Percentiles rank a stretch among this genome's conserved stretches.
Conservation (phyloP, 306 rosid species). For the Quercus ilex region DNA sequence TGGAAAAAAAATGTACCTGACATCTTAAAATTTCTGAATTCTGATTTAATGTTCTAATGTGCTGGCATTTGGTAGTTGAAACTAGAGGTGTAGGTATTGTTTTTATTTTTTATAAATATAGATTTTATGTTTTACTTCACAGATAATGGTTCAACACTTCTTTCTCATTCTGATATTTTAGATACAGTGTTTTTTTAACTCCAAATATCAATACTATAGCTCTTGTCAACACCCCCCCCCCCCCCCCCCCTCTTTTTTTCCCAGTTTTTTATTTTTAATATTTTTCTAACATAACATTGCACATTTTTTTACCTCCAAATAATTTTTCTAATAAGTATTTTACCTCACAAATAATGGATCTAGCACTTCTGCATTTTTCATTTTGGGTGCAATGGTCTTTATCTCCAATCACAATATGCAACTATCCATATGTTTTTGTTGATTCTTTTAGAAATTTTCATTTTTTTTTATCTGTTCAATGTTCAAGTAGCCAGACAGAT, state of each 20-base stretch:
- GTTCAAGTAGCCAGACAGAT: too few relatives aligned
- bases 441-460: background rate
- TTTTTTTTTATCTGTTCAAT: background rate
- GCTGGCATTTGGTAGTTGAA: constrained; percentile 3
- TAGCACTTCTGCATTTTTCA: background rate
- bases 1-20: background rate
- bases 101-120: background rate
- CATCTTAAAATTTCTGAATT: background rate
- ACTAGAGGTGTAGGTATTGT: background rate
- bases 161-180: background rate
- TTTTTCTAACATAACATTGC: too few relatives aligned
- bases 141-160: background rate
- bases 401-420: background rate
- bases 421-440: background rate
- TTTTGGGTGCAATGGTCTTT: background rate
- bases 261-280: background rate
- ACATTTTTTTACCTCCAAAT: background rate
- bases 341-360: background rate
- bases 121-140: background rate
- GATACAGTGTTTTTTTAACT: background rate
- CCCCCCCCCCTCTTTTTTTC: background rate
- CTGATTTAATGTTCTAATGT: background rate
- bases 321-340: background rate
- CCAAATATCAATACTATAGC: background rate
- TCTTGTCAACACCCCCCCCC: background rate